Evolutionary conservation across 2,329 filamentous ascomycete species (phyloP).

Genomic region (Sporothrix globosa): DNA sequence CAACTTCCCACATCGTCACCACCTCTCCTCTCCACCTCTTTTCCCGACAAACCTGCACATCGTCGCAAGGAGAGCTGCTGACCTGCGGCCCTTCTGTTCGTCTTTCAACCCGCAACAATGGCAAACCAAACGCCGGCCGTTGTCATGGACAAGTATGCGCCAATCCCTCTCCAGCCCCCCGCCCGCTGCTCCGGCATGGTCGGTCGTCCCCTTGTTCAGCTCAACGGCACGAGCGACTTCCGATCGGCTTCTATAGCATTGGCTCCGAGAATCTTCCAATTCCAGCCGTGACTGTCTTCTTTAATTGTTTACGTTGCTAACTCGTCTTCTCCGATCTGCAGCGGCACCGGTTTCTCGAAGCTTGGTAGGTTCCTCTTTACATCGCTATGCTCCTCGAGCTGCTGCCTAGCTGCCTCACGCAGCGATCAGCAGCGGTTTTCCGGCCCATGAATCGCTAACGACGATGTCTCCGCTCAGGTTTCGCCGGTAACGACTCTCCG

Average conservation of each 20-base stretch:
- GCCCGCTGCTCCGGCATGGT: slow-evolving; percentile 37
- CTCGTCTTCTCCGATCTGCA: slow-evolving; percentile 47
- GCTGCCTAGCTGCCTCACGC: slow-evolving; percentile 23
- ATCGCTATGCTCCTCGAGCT: slow-evolving; percentile 30
- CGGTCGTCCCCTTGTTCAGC: neutral
- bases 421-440: neutral
- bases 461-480: slow-evolving; percentile 61
- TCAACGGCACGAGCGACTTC: neutral
- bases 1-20: slow-evolving; percentile 28
- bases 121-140: slow-evolving; percentile 98
- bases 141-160: slow-evolving; percentile 99
- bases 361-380: slow-evolving; percentile 67
- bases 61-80: slow-evolving; percentile 29
- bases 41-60: neutral
- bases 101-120: slow-evolving; percentile 60
- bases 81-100: slow-evolving; percentile 26
- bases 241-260: neutral
- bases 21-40: slow-evolving; percentile 5
- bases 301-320: slow-evolving; percentile 34
- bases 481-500: slow-evolving; percentile 97
- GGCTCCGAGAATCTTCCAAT: too few species aligned
- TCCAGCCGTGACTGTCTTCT: neutral
- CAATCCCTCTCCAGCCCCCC: slow-evolving; percentile 31
- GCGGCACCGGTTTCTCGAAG: slow-evolving; percentile 99
- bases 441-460: slow-evolving; percentile 3